Percentiles rank a stretch among this genome's conserved stretches.
Evolutionary conservation across 2,329 filamentous ascomycete genomes (phyloP).

Genomic region (Coniochaeta hoffmannii): DNA sequence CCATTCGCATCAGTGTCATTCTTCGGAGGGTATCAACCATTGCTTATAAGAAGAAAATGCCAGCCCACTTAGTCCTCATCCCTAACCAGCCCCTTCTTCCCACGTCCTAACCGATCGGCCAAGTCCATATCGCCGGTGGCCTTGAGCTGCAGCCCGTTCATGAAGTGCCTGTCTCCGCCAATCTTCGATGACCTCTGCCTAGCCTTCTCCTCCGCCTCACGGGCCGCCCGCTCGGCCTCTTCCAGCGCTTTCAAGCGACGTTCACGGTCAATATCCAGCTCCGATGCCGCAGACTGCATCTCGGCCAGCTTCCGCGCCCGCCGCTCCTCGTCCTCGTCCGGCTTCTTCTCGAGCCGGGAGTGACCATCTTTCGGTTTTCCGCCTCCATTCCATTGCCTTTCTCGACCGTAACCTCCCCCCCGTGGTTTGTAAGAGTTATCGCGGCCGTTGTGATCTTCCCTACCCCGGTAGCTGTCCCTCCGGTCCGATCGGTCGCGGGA

Average conservation of each 20-base stretch:
- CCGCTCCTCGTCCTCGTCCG: constrained; percentile 39
- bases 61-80: constrained; percentile 32
- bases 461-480: constrained; percentile 10
- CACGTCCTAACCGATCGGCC: constrained; percentile 43
- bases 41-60: background rate
- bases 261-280: constrained; percentile 64
- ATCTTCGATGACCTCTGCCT: constrained; percentile 52
- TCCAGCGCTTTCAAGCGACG: constrained; percentile 60
- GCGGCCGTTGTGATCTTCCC: constrained; percentile 8
- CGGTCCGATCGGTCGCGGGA: constrained; percentile 5
- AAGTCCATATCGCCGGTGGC: constrained; percentile 44
- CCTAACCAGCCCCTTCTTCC: constrained; percentile 34
- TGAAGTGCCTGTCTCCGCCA: constrained; percentile 57
- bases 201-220: constrained; percentile 59
- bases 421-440: background rate
- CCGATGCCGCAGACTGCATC: constrained; percentile 64
- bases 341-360: constrained; percentile 6
- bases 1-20: too few relatives aligned
- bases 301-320: constrained; percentile 61
- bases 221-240: constrained; percentile 54
- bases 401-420: background rate
- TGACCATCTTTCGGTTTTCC: constrained; percentile 12
- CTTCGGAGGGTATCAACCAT: background rate
- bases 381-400: constrained; percentile 2
- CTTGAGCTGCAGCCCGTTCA: constrained; percentile 55